Conservation (phyloP, 2,329 filamentous ascomycete genomes). For the Alternaria alternata region DNA sequence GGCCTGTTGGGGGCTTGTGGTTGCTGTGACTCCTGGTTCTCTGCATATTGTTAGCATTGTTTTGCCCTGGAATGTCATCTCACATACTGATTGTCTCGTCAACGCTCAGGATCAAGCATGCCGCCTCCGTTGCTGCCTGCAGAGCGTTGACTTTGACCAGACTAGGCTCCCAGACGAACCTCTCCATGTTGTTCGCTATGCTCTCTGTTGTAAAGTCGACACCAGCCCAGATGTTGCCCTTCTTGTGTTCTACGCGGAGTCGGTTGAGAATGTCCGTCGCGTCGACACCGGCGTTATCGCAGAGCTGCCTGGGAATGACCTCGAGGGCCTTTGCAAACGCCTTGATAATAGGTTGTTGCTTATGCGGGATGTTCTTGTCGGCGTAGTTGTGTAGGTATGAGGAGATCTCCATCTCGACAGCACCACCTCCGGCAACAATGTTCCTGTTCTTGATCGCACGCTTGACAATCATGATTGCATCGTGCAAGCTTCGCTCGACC, state of each 20-base stretch:
- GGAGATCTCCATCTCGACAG: constrained; percentile 95
- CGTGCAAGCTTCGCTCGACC: constrained; percentile 95
- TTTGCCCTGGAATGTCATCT: not conserved
- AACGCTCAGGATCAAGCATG: constrained; percentile 92
- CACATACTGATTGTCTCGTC: constrained; percentile 93
- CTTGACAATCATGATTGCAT: constrained; percentile 99
- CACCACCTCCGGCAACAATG: constrained; percentile 95
- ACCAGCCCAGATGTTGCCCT: constrained; percentile 91
- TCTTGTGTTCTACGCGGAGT: constrained; percentile 93
- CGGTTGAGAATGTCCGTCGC: constrained; percentile 98
- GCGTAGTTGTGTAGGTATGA: constrained; percentile 92
- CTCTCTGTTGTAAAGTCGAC: constrained; percentile 95
- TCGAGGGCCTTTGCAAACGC: constrained; percentile 97
- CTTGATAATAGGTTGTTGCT: constrained; percentile 98
- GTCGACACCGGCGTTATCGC: constrained; percentile 98
- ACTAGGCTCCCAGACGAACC: constrained; percentile 96
- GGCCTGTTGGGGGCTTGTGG: constrained; percentile 81
- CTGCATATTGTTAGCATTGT: constrained; percentile 49
- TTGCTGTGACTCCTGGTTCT: constrained; percentile 89
- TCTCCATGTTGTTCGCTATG: constrained; percentile 91
- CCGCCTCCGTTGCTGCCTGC: constrained; percentile 93
- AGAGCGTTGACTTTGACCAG: constrained; percentile 97
- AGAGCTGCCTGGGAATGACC: constrained; percentile 94
- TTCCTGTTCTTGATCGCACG: constrained; percentile 92
- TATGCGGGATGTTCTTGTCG: constrained; percentile 89